phyloP scores from a whole-genome alignment of 768 basidiomycete species.

The Tulasnella sp. region DNA sequence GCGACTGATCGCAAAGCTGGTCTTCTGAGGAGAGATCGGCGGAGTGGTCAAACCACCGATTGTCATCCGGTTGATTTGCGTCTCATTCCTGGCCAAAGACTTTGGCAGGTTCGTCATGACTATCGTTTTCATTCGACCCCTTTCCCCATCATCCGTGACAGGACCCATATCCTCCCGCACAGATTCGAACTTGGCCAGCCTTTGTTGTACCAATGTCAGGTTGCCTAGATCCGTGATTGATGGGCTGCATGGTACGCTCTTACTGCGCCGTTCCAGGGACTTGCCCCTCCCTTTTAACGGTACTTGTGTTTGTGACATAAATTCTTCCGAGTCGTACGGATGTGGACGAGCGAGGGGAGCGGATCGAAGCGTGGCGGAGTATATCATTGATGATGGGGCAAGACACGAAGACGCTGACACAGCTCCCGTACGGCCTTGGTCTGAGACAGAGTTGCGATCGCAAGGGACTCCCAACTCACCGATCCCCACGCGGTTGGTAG shows the following conservation, averaged over 20 bases:
- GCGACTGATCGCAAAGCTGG: background rate
- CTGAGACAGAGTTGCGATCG: too few relatives aligned
- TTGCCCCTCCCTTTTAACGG: background rate
- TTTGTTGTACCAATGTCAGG: slow-evolving; percentile 8
- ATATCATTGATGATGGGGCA: too few relatives aligned
- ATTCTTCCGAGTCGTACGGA: background rate
- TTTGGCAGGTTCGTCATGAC: too few relatives aligned
- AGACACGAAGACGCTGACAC: too few relatives aligned
- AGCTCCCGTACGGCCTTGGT: too few relatives aligned
- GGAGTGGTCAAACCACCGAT: slow-evolving; percentile 4
- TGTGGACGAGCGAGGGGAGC: background rate
- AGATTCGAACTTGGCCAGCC: slow-evolving; percentile 11
- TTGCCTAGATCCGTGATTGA: slow-evolving; percentile 6
- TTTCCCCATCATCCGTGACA: background rate
- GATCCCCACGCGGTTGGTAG: too few relatives aligned
- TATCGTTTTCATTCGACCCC: too few relatives aligned
- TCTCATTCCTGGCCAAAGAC: too few relatives aligned
- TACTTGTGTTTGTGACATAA: background rate
- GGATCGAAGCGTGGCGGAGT: background rate
- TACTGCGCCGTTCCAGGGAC: background rate
- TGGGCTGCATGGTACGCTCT: slow-evolving; percentile 10
- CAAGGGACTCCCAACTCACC: too few relatives aligned
- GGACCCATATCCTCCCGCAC: background rate
- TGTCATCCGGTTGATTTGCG: too few relatives aligned
- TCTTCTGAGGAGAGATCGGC: slow-evolving; percentile 9